Evolutionary conservation across 2,329 filamentous ascomycete species (phyloP), one percentile per base, ranked within the genome.

Genomic region (Neospermospora avenae): DNA sequence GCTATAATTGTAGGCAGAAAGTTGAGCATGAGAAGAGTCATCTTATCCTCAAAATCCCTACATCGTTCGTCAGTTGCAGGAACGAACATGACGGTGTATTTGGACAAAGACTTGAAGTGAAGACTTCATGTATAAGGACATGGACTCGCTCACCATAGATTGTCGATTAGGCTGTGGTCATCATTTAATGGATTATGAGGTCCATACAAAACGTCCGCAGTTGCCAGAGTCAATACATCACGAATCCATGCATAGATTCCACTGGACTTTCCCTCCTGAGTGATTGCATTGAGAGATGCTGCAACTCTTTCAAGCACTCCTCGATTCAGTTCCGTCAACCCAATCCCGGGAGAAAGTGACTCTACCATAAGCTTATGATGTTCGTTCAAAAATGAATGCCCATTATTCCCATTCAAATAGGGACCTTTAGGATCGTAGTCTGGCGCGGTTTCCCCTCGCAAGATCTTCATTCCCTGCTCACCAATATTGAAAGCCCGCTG

Each of bases 141-240:
- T 25, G 10, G 41, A 42, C 51, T 54, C 16, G 65, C 58, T 4
- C 66, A 75, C 76, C 73, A 76, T 20, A 80, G 72, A n/a, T 72
- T 72, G 13, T 77, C 69, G 14, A 77, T 63, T 5, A 80, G 65
- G 2, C 63, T 63, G 1, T 71, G 68, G 18, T 78, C 65, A 1
- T 65, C 55, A 11, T 65, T 70, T 34, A 80, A 73, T 0, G 78
- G 77, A 63, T 81, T 79, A 0, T 75, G 58, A 1, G 76, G 72
- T 1, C 80, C 79, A 59, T 77, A 82, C n/a, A 82, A 68, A 3
- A 76, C 74, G 24, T 72, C 65, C 4, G 73, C 72, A 0, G 75
- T 76, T 10, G 77, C 76, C 3, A 74, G 55, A 1, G 74, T 76
- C 60, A 80, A 73, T 3, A 73, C 62, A 35, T 77, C 65, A n/a